phyloP scores from a whole-genome alignment of 805 yeast genomes.

The Candida cerambycidarum region DNA sequence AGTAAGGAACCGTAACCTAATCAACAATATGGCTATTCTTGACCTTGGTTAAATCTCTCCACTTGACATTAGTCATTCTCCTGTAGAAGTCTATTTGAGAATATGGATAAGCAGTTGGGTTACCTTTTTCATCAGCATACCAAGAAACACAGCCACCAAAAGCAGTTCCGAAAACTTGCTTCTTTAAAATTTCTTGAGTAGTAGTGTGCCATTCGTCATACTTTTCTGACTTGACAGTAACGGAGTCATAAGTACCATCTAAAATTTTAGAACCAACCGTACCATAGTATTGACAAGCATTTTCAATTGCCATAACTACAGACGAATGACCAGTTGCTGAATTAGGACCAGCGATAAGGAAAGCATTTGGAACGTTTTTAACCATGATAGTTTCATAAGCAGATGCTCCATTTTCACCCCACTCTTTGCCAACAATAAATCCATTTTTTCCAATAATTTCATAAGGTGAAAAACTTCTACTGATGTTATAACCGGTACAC shows the following conservation, averaged over 20 bases:
- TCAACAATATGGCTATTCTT: no score
- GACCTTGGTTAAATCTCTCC: slow-evolving; percentile 26
- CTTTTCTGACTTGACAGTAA: slow-evolving; percentile 30
- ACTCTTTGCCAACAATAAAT: slow-evolving; percentile 19
- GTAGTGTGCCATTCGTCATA: slow-evolving; percentile 35
- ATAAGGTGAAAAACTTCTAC: slow-evolving; percentile 18
- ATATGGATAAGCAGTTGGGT: slow-evolving; percentile 37
- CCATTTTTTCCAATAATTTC: slow-evolving; percentile 28
- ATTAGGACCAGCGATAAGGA: slow-evolving; percentile 40
- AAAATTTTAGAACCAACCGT: slow-evolving; percentile 27
- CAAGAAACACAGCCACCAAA: slow-evolving; percentile 45
- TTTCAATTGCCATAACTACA: slow-evolving; percentile 40
- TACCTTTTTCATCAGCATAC: slow-evolving; percentile 30
- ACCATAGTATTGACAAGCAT: slow-evolving; percentile 24
- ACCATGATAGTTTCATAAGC: slow-evolving; percentile 37
- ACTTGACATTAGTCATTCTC: slow-evolving; percentile 25
- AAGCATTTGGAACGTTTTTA: slow-evolving; percentile 35
- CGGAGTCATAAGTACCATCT: slow-evolving; percentile 26
- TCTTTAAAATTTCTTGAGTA: slow-evolving; percentile 25
- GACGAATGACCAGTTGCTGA: slow-evolving; percentile 45
- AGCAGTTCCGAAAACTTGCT: slow-evolving; percentile 35
- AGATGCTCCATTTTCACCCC: slow-evolving; percentile 31
- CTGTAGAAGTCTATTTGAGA: slow-evolving; percentile 35
- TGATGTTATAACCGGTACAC: slow-evolving; percentile 40
- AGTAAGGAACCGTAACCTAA: no score